phyloP scores from a whole-genome alignment of 164 flowering plant species.

The Tetrastigma voinierianum region DNA sequence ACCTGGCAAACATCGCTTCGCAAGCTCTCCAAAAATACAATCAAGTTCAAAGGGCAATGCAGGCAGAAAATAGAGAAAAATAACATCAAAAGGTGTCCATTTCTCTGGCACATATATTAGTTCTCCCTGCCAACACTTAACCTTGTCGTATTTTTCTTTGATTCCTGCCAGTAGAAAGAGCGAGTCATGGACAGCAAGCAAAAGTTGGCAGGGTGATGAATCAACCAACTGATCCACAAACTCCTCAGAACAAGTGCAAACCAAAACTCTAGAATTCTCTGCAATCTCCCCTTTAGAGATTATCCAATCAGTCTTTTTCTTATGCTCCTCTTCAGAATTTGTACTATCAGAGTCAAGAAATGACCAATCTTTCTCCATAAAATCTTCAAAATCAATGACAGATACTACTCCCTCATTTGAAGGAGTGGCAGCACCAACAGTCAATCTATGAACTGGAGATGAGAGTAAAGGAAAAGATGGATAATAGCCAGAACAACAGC shows the following conservation, averaged over 20 bases:
- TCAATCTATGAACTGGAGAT: not conserved
- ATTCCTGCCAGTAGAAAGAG: constrained; percentile 70
- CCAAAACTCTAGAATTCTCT: constrained; percentile 59
- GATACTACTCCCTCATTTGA: constrained; percentile 44
- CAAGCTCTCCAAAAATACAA: constrained; percentile 49
- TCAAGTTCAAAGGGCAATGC: constrained; percentile 63
- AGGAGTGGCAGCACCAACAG: constrained; percentile 15
- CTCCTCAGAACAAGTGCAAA: constrained; percentile 61
- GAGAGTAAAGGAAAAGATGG: not conserved
- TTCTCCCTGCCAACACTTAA: constrained; percentile 95
- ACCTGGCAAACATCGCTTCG: constrained; percentile 66
- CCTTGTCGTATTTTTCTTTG: constrained; percentile 69
- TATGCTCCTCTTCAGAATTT: constrained; percentile 29
- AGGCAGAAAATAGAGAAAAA: constrained; percentile 79
- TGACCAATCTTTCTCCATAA: constrained; percentile 84
- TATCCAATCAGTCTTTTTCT: constrained; percentile 38
- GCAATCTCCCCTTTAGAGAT: constrained; percentile 56
- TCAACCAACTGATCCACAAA: constrained; percentile 68
- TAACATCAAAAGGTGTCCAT: constrained; percentile 79
- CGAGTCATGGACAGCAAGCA: constrained; percentile 83
- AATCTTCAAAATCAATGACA: constrained; percentile 54
- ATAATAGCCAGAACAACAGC: not conserved
- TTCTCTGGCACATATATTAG: constrained; percentile 64
- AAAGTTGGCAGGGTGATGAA: constrained; percentile 29
- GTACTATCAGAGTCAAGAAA: constrained; percentile 62